Evolutionary conservation across 768 basidiomycete genomes (phyloP).

Genomic region (Tricholoma flavovirens): DNA sequence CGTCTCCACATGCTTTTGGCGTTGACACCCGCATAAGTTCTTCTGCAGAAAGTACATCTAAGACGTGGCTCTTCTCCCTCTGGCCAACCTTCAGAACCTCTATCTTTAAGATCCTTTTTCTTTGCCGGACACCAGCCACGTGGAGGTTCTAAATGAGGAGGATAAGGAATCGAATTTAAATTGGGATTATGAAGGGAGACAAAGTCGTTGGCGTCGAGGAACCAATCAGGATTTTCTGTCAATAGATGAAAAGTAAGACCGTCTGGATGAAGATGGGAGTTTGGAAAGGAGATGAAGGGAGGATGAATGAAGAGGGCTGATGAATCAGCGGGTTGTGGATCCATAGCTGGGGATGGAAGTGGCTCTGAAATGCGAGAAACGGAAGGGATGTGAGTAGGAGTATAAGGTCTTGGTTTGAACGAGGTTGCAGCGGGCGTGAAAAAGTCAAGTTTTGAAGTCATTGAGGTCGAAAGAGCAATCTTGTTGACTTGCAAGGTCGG

Average conservation of each 20-base stretch:
- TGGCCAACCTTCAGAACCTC: conserved; percentile 66
- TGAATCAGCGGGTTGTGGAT: conserved; percentile 64
- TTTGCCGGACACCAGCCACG: conserved; percentile 85
- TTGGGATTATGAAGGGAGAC: conserved; percentile 39
- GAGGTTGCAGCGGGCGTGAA: conserved; percentile 59
- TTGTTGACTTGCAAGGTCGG: neutral
- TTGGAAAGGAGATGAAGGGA: conserved; percentile 65
- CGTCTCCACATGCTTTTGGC: conserved; percentile 91
- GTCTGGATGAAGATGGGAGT: conserved; percentile 52
- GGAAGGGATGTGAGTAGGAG: conserved; percentile 33
- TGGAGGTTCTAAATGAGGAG: conserved; percentile 73
- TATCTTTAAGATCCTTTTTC: conserved; percentile 70
- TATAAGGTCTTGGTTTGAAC: conserved; percentile 62
- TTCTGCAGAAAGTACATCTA: conserved; percentile 78
- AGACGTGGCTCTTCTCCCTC: conserved; percentile 77
- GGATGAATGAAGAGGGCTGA: conserved; percentile 67
- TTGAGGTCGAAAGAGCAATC: no score
- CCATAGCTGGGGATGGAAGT: conserved; percentile 40
- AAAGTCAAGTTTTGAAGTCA: conserved; percentile 41
- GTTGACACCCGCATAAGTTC: conserved; percentile 81
- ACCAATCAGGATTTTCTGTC: conserved; percentile 78
- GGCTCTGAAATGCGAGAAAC: conserved; percentile 23
- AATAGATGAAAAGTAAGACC: conserved; percentile 67
- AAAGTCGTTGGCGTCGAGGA: conserved; percentile 66
- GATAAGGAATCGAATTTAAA: conserved; percentile 59